A percentile compares a stretch with the other conserved stretches of the same genome.
These are phyloP conservation scores for Aschersonia sp. DNA, from an alignment of 2,329 filamentous ascomycete genomes.

Conservation along the genomic window DNA sequence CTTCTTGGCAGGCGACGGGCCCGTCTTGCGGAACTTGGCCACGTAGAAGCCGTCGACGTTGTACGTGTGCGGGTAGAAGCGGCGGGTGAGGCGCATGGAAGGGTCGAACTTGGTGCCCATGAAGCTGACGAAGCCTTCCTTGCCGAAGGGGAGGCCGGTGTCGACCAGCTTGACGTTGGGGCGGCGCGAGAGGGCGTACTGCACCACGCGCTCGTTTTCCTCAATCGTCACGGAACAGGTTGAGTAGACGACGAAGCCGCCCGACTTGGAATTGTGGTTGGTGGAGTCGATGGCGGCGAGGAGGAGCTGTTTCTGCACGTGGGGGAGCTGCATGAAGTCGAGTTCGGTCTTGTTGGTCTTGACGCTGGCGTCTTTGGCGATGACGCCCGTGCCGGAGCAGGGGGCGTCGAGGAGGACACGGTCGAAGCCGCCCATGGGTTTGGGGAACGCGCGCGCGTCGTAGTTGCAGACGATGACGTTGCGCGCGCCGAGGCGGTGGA, in stretches of 20 bases:
- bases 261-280: constrained; percentile 81
- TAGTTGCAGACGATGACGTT: constrained; percentile 95
- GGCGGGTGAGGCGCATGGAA: constrained; percentile 65
- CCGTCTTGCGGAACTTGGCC: constrained; percentile 90
- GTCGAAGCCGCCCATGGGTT: constrained; percentile 90
- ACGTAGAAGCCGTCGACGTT: constrained; percentile 99
- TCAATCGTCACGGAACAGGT: constrained; percentile 92
- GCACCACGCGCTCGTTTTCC: constrained; percentile 80
- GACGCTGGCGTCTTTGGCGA: constrained; percentile 89
- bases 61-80: constrained; percentile 83
- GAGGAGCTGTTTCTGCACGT: constrained; percentile 88
- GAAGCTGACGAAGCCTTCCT: constrained; percentile 82
- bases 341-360: constrained; percentile 97
- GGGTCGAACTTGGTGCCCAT: constrained; percentile 86
- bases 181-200: constrained; percentile 81
- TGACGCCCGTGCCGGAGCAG: constrained; percentile 93
- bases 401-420: constrained; percentile 87
- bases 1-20: constrained; percentile 48
- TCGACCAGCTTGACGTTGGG: constrained; percentile 91
- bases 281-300: constrained; percentile 90
- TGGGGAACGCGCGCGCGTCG: constrained; percentile 86
- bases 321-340: constrained; percentile 86
- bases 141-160: constrained; percentile 79
- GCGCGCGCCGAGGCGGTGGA: constrained; percentile 83
- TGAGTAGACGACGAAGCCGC: constrained; percentile 91